Evolutionary conservation across 768 basidiomycete genomes (phyloP).

Genomic region (Paxillus involutus): DNA sequence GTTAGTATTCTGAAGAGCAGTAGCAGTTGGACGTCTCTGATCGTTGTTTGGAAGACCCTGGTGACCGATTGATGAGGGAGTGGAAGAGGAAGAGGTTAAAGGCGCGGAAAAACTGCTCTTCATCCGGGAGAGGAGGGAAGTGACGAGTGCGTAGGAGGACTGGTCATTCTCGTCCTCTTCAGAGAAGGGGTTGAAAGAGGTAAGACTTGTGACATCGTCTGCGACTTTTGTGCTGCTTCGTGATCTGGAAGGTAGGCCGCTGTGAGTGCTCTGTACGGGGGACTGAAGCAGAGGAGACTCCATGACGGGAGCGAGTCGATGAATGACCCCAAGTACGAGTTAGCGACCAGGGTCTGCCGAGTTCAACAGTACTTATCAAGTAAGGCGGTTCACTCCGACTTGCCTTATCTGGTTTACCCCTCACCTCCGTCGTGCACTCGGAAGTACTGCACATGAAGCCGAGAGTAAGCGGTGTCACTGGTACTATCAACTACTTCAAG

Average conservation of each 20-base stretch:
- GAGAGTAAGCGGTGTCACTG: no score
- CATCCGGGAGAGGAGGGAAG: slow-evolving; percentile 77
- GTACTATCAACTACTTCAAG: neutral
- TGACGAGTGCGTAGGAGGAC: slow-evolving; percentile 81
- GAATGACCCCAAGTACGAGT: no score
- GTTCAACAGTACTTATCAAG: no score
- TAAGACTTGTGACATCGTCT: slow-evolving; percentile 71
- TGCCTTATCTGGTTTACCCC: neutral
- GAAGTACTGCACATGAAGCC: no score
- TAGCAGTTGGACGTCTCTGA: slow-evolving; percentile 59
- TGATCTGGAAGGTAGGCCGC: slow-evolving; percentile 53
- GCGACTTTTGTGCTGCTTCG: slow-evolving; percentile 56
- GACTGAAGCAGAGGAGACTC: slow-evolving; percentile 33
- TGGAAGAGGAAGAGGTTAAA: slow-evolving; percentile 48
- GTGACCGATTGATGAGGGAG: slow-evolving; percentile 34
- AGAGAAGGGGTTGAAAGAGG: slow-evolving; percentile 90
- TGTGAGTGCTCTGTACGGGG: slow-evolving; percentile 31
- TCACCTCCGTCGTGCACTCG: no score
- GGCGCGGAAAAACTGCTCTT: slow-evolving; percentile 77
- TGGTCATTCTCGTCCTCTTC: slow-evolving; percentile 91
- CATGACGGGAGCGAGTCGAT: slow-evolving; percentile 19
- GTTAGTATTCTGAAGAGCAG: slow-evolving; percentile 40
- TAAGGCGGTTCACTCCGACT: neutral
- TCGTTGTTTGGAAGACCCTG: slow-evolving; percentile 39
- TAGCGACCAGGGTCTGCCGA: no score